phyloP scores from a whole-genome alignment of 345 rosid genomes.

The Brassica incana region DNA sequence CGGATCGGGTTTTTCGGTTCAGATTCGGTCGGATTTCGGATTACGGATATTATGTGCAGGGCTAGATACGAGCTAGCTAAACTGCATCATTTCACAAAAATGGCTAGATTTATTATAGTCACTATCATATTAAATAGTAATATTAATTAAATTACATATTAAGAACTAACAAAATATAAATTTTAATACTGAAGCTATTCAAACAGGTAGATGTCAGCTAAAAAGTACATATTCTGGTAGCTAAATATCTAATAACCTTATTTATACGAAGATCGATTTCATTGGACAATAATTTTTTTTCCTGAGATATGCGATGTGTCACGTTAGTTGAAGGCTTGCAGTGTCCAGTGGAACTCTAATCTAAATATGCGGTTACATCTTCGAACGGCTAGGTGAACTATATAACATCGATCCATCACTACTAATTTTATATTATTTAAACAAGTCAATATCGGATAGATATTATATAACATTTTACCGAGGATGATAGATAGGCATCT shows the following conservation, averaged over 20 bases:
- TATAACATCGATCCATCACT: not conserved
- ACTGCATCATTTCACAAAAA: not conserved
- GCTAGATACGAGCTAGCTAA: not conserved
- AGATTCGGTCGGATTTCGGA: too few species aligned
- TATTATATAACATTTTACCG: not conserved
- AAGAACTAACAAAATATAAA: not conserved
- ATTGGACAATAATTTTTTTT: not conserved
- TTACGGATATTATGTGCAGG: too few species aligned
- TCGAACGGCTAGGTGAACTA: not conserved
- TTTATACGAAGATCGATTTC: not conserved
- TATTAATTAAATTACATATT: not conserved
- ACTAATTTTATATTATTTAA: not conserved
- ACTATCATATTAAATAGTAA: not conserved
- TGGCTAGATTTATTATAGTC: not conserved
- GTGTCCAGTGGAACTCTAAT: not conserved
- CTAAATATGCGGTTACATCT: not conserved
- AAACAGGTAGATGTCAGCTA: not conserved
- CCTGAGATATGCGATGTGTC: not conserved
- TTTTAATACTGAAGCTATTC: not conserved
- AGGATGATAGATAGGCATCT: not conserved
- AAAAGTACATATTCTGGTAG: not conserved
- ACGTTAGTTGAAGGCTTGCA: slow-evolving; percentile 4
- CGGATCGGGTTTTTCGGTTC: too few species aligned
- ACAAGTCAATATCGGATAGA: not conserved
- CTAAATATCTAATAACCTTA: not conserved